Evolutionary conservation across 2,329 filamentous ascomycete genomes (phyloP), one percentile per base, ranked within the genome.

Genomic region (Colletotrichum limetticola): DNA sequence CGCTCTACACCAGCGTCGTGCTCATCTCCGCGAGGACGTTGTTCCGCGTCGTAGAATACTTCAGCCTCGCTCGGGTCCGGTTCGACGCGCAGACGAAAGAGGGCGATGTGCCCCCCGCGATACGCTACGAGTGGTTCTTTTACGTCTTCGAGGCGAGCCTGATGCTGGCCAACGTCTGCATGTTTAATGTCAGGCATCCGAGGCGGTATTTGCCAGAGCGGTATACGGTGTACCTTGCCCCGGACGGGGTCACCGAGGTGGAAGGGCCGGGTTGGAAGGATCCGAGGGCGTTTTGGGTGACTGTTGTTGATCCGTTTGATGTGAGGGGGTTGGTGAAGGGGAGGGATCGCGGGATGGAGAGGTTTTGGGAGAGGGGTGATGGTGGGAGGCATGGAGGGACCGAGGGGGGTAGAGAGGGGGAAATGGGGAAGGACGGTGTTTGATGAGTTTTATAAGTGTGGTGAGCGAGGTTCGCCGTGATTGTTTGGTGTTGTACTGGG

Each of bases 81-180:
- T 80, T 83, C 26, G 81, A 81, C 7, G 77, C 83, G 9, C 80
- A 78, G 3, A 80, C 85, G 60, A 83, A 85, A 46, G 79, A 80
- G 4, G 75, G 64, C 35, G 76, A 75, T 1, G 74, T 88, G 1
- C 85, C 82, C 12, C 84, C 86, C 0, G 79, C 89, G 26, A 72
- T 90, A n/a, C 83, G 87, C 26, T 87, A 90, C 75, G 89, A 91
- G 78, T 89, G 85, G 84, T 91, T 86, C 79, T 91, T 91, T 74
- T 90, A 87, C 76, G 83, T 90, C 24, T 91, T 91, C 71, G 89
- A 91, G 80, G 86, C 84, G 1, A 75, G 77, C 0, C 78, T 89
- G 14, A 91, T 91, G 89, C 75, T 90, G 1, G 53, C 76, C 57
- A 91, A 91, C 75, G 82, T 82, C 11, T 78, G 83, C 37, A 76